Evolutionary conservation across 2,329 filamentous ascomycete genomes (phyloP).

Genomic region (Exophiala sp.): DNA sequence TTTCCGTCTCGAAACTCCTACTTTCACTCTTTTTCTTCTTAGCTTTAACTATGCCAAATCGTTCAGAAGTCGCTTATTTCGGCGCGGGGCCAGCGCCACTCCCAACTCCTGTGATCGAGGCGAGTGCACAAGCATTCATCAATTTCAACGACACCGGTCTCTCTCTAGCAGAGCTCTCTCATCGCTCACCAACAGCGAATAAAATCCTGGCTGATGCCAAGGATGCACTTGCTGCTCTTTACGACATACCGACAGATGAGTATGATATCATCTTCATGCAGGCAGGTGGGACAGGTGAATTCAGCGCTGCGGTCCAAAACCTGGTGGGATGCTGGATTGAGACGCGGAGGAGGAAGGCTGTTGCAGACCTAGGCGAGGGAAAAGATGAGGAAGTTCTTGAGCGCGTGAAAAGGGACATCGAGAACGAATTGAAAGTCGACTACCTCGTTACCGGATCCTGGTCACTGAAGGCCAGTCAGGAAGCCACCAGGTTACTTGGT

Average conservation of each 20-base stretch:
- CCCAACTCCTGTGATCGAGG: constrained; percentile 75
- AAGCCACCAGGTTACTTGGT: constrained; percentile 74
- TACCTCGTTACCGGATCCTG: constrained; percentile 89
- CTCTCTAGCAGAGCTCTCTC: constrained; percentile 84
- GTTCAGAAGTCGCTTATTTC: constrained; percentile 78
- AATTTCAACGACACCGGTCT: constrained; percentile 80
- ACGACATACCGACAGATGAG: constrained; percentile 72
- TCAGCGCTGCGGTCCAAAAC: constrained; percentile 80
- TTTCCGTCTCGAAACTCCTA: not conserved
- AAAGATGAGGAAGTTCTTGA: constrained; percentile 53
- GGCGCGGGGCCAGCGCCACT: constrained; percentile 86
- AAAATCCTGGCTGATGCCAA: constrained; percentile 78
- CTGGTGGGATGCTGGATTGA: constrained; percentile 79
- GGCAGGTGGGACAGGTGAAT: constrained; percentile 80
- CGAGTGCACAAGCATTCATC: constrained; percentile 70
- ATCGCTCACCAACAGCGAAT: constrained; percentile 75
- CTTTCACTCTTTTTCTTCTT: not conserved
- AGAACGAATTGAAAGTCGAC: constrained; percentile 73
- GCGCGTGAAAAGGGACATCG: constrained; percentile 61
- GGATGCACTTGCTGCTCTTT: constrained; percentile 65
- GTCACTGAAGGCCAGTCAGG: constrained; percentile 84
- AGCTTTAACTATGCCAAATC: constrained; percentile 58
- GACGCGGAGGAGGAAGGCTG: constrained; percentile 59
- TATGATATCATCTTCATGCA: constrained; percentile 90
- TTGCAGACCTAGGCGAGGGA: constrained; percentile 49